Percentiles rank a stretch among this genome's conserved stretches.
phyloP scores from a whole-genome alignment of 2,329 filamentous ascomycete genomes.

The Corynespora cassiicola region DNA sequence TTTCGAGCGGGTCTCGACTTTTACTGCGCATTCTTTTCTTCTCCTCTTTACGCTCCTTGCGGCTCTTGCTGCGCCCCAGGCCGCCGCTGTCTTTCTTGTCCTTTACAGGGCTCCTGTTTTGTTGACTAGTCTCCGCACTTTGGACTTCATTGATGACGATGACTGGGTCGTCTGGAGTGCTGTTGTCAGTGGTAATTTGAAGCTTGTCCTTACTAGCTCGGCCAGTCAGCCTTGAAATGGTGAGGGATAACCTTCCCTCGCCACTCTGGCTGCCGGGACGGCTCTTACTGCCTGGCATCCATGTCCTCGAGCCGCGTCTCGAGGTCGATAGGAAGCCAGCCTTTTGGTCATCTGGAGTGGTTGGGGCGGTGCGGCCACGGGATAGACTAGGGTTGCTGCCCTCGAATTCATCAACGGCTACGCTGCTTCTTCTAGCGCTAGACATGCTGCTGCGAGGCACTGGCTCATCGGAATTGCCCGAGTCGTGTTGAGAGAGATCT shows the following conservation, averaged over 20 bases:
- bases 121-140: constrained; percentile 19
- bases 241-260: constrained; percentile 50
- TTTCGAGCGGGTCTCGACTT: constrained; percentile 46
- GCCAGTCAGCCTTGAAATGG: constrained; percentile 46
- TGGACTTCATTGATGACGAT: constrained; percentile 32
- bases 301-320: constrained; percentile 39
- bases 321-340: constrained; percentile 38
- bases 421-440: constrained; percentile 47
- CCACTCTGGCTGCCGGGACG: constrained; percentile 50
- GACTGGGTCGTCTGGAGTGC: constrained; percentile 29
- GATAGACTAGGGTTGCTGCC: constrained; percentile 32
- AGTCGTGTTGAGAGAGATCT: constrained; percentile 16
- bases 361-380: constrained; percentile 41
- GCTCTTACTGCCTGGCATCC: constrained; percentile 44
- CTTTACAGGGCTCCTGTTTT: constrained; percentile 19
- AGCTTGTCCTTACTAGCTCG: constrained; percentile 52
- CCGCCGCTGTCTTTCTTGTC: constrained; percentile 32
- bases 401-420: constrained; percentile 48
- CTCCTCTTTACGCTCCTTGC: constrained; percentile 36
- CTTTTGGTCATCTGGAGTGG: constrained; percentile 54
- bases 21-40: constrained; percentile 45
- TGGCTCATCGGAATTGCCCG: constrained; percentile 25
- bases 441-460: constrained; percentile 43
- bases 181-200: constrained; percentile 24
- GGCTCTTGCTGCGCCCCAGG: constrained; percentile 35